Evolutionary conservation across 2,329 filamentous ascomycete genomes (phyloP).

Genomic region (Hymenoscyphus albidus): DNA sequence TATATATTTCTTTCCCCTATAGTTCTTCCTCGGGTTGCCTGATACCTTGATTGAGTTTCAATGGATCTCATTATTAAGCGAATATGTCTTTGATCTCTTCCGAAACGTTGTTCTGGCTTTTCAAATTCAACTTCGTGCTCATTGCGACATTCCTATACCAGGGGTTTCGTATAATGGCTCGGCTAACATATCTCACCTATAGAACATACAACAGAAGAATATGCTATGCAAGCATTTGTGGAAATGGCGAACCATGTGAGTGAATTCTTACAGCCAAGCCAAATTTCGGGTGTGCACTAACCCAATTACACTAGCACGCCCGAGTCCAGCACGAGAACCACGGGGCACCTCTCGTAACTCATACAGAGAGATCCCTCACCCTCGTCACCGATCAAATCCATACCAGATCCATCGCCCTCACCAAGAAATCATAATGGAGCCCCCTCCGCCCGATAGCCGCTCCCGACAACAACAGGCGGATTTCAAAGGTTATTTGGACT

Average conservation of each 20-base stretch:
- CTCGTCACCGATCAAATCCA: neutral
- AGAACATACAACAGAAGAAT: neutral
- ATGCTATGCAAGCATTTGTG: neutral
- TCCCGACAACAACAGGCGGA: constrained; percentile 3
- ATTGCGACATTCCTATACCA: neutral
- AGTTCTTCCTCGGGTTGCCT: neutral
- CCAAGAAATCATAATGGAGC: neutral
- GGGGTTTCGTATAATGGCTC: neutral
- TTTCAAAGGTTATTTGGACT: constrained; percentile 7
- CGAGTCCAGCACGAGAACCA: neutral
- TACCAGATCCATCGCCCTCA: neutral
- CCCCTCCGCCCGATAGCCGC: neutral
- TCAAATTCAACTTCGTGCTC: neutral
- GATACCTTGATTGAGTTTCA: neutral
- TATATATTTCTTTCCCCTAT: neutral
- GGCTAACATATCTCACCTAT: neutral
- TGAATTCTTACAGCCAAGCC: neutral
- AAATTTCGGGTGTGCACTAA: neutral
- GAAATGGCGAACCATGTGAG: neutral
- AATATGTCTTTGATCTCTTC: neutral
- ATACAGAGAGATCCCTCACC: neutral
- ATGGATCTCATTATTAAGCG: neutral
- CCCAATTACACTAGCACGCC: neutral
- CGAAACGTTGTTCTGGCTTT: neutral
- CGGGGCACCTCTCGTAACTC: neutral